These are phyloP conservation scores for Vigna trinervia DNA, from an alignment of 306 rosid species.

Conservation along the genomic window DNA sequence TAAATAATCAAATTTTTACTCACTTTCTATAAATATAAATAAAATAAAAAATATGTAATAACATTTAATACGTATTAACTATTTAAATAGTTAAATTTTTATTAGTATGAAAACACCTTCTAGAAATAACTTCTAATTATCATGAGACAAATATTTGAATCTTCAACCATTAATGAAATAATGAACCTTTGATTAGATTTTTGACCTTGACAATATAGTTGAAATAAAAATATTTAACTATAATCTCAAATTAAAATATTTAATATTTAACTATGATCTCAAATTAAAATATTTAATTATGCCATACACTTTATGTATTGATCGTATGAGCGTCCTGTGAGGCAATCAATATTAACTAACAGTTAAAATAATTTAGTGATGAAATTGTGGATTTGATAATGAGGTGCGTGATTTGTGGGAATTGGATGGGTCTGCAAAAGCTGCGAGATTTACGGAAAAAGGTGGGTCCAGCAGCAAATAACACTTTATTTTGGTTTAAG, in stretches of 20 bases:
- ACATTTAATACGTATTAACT: too few species aligned
- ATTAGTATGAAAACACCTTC: too few species aligned
- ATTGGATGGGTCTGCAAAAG: constrained; percentile 30
- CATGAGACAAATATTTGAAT: too few species aligned
- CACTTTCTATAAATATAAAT: too few species aligned
- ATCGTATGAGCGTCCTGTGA: background rate
- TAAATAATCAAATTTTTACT: too few species aligned
- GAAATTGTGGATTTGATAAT: background rate
- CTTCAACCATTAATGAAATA: too few species aligned
- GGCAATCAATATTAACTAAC: background rate
- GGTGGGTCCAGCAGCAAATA: constrained; percentile 17
- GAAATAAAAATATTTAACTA: too few species aligned
- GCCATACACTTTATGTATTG: constrained; percentile 19
- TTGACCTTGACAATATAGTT: too few species aligned
- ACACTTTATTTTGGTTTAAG: background rate
- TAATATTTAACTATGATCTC: background rate
- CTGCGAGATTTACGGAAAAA: background rate
- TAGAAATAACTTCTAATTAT: too few species aligned
- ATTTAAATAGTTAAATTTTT: too few species aligned
- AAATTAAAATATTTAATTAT: background rate
- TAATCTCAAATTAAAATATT: too few species aligned
- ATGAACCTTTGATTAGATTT: too few species aligned
- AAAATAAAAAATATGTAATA: rapidly evolving
- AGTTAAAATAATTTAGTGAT: background rate
- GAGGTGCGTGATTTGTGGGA: constrained; percentile 50